phyloP scores from a whole-genome alignment of 805 yeast genomes.

The Soucietia sequanensis region DNA sequence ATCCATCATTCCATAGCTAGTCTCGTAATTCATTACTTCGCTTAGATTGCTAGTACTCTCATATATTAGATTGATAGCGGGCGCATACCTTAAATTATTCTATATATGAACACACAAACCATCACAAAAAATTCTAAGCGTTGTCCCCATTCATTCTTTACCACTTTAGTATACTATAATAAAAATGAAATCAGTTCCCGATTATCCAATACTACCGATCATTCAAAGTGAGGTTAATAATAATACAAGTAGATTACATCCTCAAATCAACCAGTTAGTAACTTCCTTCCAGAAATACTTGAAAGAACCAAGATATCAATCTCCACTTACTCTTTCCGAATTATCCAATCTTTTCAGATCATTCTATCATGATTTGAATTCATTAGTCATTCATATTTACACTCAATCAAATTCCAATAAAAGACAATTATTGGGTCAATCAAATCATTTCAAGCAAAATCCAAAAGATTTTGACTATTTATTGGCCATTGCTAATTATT shows the following conservation, averaged over 20 bases:
- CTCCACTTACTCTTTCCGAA: conserved; percentile 37
- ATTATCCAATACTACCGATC: neutral
- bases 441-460: conserved; percentile 25
- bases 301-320: conserved; percentile 43
- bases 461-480: conserved; percentile 37
- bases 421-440: conserved; percentile 33
- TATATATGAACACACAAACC: too few relatives aligned
- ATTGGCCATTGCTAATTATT: conserved; percentile 41
- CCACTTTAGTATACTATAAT: too few relatives aligned
- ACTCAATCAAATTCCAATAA: conserved; percentile 40
- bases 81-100: too few relatives aligned
- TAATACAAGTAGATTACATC: conserved; percentile 15
- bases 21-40: too few relatives aligned
- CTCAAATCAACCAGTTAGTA: conserved; percentile 25
- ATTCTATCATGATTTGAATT: conserved; percentile 39
- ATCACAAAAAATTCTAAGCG: too few relatives aligned
- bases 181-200: neutral
- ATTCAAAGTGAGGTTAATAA: neutral
- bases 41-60: too few relatives aligned
- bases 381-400: conserved; percentile 28
- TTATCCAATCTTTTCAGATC: conserved; percentile 30
- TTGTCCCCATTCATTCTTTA: too few relatives aligned
- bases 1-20: too few relatives aligned
- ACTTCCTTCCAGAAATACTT: conserved; percentile 31
- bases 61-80: too few relatives aligned